Evolutionary conservation across 2,329 filamentous ascomycete genomes (phyloP), one percentile per base, ranked within the genome.

Genomic region (Colletotrichum tanaceti): DNA sequence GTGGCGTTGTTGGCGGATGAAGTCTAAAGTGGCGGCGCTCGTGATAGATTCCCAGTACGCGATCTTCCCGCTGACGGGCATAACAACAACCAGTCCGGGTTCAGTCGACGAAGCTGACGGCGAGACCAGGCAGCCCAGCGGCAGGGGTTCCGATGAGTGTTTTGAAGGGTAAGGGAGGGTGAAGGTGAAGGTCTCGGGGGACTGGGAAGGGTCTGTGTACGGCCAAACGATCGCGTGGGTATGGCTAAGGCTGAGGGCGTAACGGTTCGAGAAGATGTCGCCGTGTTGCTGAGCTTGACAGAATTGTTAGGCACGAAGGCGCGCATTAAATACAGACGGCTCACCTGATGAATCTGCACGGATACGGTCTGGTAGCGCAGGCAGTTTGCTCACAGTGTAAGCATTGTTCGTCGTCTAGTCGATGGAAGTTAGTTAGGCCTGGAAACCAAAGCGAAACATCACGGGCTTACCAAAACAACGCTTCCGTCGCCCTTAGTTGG

Each of bases 21-120:
- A 88, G 71, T 92, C 93, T 63, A 97, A 86, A 0, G 93, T 93
- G 46, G 94, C 92, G 11, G 93, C 94, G 78, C 90, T 94, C 64
- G 95, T 94, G 71, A 98, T 92, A 46, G 93, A 97, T 77, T 98
- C 96, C 94, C 96, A 98, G 79, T 96, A 98, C 52, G 93, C 90
- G 60, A 98, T 89, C 78, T 91, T 94, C 60, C 96, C 96, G 57
- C 86, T 94, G 20, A 88, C 88, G 14, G 95, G 92, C 82, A 95
- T 93, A 44, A 98, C 86, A 44, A 98, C 87, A 35, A 99, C 89
- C 44, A 99, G 85, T 2, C 96, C 96, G 41, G 94, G 91, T 73
- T 97, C 92, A 57, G 89, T 88, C n/a, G 88, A 89, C 5, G 90
- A 90, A 13, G 92, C 90, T 5, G 93, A 92, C 58, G 92, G 90